These are phyloP conservation scores for Phialophora macrospora DNA, from an alignment of 2,329 filamentous ascomycete genomes.

Conservation along the genomic window DNA sequence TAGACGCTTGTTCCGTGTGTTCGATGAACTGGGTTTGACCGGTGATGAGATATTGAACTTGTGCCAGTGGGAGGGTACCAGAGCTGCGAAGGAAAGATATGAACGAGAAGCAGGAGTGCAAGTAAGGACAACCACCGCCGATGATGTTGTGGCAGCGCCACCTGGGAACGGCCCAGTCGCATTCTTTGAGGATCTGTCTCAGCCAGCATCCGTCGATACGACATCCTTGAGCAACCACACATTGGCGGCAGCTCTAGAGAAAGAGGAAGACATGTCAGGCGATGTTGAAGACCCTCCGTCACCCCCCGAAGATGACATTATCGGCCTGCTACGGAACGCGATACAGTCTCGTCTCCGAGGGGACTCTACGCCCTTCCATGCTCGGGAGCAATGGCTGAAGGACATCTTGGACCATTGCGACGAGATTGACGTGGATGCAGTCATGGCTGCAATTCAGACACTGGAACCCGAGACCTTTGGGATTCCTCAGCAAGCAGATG, in stretches of 20 bases:
- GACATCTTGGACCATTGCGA: slow-evolving; percentile 54
- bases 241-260: slow-evolving; percentile 13
- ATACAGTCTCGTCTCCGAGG: slow-evolving; percentile 27
- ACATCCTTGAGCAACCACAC: slow-evolving; percentile 15
- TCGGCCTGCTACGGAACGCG: slow-evolving; percentile 23
- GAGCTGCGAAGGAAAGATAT: slow-evolving; percentile 54
- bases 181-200: slow-evolving; percentile 21
- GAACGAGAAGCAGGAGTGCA: slow-evolving; percentile 62
- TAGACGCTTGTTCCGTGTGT: slow-evolving; percentile 63
- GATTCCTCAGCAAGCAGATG: slow-evolving; percentile 7
- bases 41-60: slow-evolving; percentile 64
- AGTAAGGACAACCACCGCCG: slow-evolving; percentile 66
- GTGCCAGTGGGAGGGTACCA: slow-evolving; percentile 63
- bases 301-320: slow-evolving; percentile 15
- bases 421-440: slow-evolving; percentile 30
- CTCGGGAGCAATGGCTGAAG: slow-evolving; percentile 64
- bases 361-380: slow-evolving; percentile 19
- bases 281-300: slow-evolving; percentile 3
- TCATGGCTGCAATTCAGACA: slow-evolving; percentile 23
- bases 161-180: slow-evolving; percentile 28
- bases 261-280: slow-evolving; percentile 41
- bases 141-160: slow-evolving; percentile 52
- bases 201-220: background rate
- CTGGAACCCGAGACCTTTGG: slow-evolving; percentile 18
- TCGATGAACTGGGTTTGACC: slow-evolving; percentile 64